Evolutionary conservation across 805 yeast species (phyloP).

Genomic region (Candida coquimbonensis): DNA sequence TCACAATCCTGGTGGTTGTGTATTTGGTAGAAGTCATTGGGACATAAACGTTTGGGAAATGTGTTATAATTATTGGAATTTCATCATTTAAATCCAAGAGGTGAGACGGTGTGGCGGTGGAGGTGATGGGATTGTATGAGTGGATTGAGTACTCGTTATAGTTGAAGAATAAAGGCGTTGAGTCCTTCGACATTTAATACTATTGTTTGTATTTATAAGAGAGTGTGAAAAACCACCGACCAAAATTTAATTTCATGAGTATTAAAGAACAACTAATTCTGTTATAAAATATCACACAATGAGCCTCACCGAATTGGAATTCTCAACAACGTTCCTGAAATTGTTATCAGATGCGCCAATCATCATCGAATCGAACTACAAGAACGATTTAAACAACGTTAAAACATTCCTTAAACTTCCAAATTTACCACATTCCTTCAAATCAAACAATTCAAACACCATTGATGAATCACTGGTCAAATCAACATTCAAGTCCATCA

Average conservation of each 20-base stretch:
- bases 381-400: slow-evolving; percentile 17
- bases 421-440: slow-evolving; percentile 23
- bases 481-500: slow-evolving; percentile 56
- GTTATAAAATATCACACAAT: background rate
- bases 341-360: slow-evolving; percentile 13
- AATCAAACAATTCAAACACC: background rate
- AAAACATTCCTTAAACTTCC: slow-evolving; percentile 37
- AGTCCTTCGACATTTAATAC: background rate
- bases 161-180: slow-evolving; percentile 45
- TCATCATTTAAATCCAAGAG: slow-evolving; percentile 11
- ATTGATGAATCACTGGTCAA: background rate
- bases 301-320: slow-evolving; percentile 15
- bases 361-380: slow-evolving; percentile 20
- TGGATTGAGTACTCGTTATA: slow-evolving; percentile 53
- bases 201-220: too few species aligned
- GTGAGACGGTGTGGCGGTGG: background rate
- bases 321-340: slow-evolving; percentile 14
- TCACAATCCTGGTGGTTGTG: slow-evolving; percentile 45
- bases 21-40: slow-evolving; percentile 25
- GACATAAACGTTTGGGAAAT: slow-evolving; percentile 56
- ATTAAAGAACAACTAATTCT: too few species aligned
- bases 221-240: too few species aligned
- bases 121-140: slow-evolving; percentile 11
- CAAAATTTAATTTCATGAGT: too few species aligned
- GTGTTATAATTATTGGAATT: slow-evolving; percentile 45